Base-by-base conservation (phyloP, 2,329 filamentous ascomycete genomes). In the Talaromyces funiculosus region DNA sequence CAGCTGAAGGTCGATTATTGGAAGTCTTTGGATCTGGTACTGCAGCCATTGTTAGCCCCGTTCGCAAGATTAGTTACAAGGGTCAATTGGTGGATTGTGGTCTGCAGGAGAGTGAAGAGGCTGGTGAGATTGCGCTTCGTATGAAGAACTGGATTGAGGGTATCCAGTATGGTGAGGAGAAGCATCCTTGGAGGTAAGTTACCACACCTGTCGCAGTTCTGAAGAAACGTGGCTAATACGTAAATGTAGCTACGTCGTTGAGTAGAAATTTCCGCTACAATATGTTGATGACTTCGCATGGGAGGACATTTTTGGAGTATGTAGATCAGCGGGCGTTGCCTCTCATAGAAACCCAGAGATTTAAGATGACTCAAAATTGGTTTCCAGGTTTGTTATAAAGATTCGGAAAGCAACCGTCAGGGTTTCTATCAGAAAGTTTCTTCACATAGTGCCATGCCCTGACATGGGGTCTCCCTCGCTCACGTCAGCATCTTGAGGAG, bases 71-170 rank as follows among this genome's bases (percentile, higher is more conserved):
- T 74, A 88, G 87, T 73, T 99, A 93, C 89, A 89, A 86, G 76
- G 92, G 89, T 57, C 81, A 89, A 69, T 73, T 89, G 64, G 86
- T 99, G 29, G 83, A 90, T 69, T 97, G 94, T 73, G 93, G 92
- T 3, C 78, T 99, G 66, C 84, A 84, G 73, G 86, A 90, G 67
- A 81, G 85, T 53, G 84, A 95, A 76, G 93, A 99, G 80, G 92
- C 91, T 10, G 94, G 94, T 45, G 88, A 92, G 71, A 82, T 97
- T 69, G 89, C 94, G 9, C 78, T 86, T 69, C 85, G 84, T 76
- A 92, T 99, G 88, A 96, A 96, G 85, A 85, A 88, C 69, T 99
- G 94, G 94, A 97, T 99, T 64, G 92, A 96, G 80, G 88, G 80
- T 29, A 92, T 95, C 67, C 93, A 97, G 79, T 97, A 97, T 73